A percentile compares a stretch with the other conserved stretches of the same genome.
Conservation (phyloP, 129 eudicot species). For the Tagetes erecta region DNA sequence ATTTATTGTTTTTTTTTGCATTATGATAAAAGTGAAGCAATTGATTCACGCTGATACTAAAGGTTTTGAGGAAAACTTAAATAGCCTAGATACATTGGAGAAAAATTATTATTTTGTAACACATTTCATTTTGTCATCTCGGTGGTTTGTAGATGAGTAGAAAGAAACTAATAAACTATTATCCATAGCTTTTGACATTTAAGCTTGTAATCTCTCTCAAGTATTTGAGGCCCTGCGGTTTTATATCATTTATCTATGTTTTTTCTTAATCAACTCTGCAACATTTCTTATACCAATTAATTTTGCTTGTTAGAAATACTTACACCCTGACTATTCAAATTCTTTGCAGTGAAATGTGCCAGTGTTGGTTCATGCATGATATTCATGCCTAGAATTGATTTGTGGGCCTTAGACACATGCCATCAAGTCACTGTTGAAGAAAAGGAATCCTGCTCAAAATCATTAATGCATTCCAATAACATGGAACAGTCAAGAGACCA, state of each 20-base stretch:
- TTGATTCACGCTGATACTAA: conserved; percentile 8
- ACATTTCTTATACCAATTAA: neutral
- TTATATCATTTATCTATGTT: neutral
- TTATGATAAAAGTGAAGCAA: neutral
- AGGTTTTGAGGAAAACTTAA: neutral
- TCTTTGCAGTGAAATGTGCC: conserved; percentile 73
- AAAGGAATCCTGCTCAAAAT: conserved; percentile 26
- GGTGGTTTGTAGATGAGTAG: neutral
- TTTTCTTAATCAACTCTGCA: neutral
- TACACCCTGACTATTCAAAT: neutral
- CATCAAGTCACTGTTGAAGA: conserved; percentile 36
- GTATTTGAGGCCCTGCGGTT: neutral
- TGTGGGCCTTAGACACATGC: conserved; percentile 80
- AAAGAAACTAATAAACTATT: neutral
- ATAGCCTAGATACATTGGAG: neutral
- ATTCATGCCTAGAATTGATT: conserved; percentile 87
- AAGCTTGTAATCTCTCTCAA: neutral
- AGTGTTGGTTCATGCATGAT: conserved; percentile 59
- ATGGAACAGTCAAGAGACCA: conserved; percentile 28
- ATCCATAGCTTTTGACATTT: neutral
- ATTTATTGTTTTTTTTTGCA: neutral
- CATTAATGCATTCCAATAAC: conserved; percentile 31
- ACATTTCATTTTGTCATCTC: conserved; percentile 4
- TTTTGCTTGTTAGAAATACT: conserved; percentile 9
- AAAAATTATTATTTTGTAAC: neutral